Conservation (phyloP, 345 rosid genomes). For the Schrenkiella parvula region DNA sequence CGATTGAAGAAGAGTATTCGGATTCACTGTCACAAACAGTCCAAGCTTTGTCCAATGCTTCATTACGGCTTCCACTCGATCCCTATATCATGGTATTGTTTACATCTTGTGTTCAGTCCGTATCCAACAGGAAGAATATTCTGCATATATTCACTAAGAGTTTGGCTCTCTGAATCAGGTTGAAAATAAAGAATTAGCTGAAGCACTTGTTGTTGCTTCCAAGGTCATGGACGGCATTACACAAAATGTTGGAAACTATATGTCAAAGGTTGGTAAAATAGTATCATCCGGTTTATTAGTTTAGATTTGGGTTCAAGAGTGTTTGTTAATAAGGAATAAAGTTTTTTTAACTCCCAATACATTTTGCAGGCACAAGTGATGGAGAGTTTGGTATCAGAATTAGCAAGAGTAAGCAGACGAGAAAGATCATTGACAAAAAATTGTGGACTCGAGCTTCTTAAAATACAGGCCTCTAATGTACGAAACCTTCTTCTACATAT, state of each 20-base stretch:
- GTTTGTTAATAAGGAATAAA: not conserved
- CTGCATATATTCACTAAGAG: not conserved
- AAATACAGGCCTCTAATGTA: slow-evolving; percentile 47
- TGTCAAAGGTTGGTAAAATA: slow-evolving; percentile 41
- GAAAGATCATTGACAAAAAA: slow-evolving; percentile 54
- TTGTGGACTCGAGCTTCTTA: slow-evolving; percentile 46
- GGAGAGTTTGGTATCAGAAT: slow-evolving; percentile 53
- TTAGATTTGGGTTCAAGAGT: too few species aligned
- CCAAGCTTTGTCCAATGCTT: slow-evolving; percentile 55
- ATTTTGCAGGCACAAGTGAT: slow-evolving; percentile 53
- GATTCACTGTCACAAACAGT: slow-evolving; percentile 46
- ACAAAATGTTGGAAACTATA: slow-evolving; percentile 35
- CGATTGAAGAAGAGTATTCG: slow-evolving; percentile 43
- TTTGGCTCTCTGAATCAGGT: slow-evolving; percentile 32
- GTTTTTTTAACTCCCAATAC: not conserved
- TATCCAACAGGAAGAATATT: not conserved
- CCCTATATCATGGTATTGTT: slow-evolving; percentile 48
- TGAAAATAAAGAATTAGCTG: slow-evolving; percentile 49
- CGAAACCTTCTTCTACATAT: not conserved
- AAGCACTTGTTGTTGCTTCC: slow-evolving; percentile 46
- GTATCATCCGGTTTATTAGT: too few species aligned
- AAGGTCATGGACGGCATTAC: slow-evolving; percentile 49
- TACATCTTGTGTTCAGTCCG: slow-evolving; percentile 23
- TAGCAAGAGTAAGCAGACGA: slow-evolving; percentile 49
- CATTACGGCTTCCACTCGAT: slow-evolving; percentile 54